A percentile compares a stretch with the other conserved stretches of the same genome.
Conservation (phyloP, 805 yeast species). For the Myxozyma monticola region DNA sequence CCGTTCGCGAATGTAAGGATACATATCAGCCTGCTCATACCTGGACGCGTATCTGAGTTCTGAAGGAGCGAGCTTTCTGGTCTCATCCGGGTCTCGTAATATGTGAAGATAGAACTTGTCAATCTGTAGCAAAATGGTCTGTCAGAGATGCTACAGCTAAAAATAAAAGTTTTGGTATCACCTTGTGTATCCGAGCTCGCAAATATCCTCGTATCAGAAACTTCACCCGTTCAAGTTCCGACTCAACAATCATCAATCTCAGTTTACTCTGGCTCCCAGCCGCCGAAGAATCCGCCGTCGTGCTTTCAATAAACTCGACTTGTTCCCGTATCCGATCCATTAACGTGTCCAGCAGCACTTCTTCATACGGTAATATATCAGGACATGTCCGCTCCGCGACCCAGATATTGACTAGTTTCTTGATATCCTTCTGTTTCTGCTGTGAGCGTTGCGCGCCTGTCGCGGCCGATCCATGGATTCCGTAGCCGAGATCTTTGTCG, state of each 20-base stretch:
- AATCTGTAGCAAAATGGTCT: conserved; percentile 45
- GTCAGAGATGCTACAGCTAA: neutral
- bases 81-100: conserved; percentile 45
- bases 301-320: conserved; percentile 72
- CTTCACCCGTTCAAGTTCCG: conserved; percentile 84
- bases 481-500: no score
- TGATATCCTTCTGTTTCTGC: conserved; percentile 37
- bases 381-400: conserved; percentile 83
- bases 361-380: conserved; percentile 76
- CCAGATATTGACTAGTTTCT: conserved; percentile 64
- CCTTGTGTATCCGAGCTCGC: conserved; percentile 61
- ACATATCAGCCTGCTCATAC: no score
- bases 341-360: conserved; percentile 56
- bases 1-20: no score
- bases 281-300: conserved; percentile 76
- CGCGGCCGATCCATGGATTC: no score
- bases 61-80: conserved; percentile 51
- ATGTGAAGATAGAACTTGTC: conserved; percentile 68
- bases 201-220: conserved; percentile 79
- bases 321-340: conserved; percentile 56
- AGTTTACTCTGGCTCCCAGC: conserved; percentile 58
- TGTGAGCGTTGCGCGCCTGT: no score
- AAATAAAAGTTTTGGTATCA: neutral
- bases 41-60: conserved; percentile 67
- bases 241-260: conserved; percentile 80